These are phyloP conservation scores for Gliomastix tumulicola DNA, from an alignment of 2,329 filamentous ascomycete genomes.

Conservation along the genomic window DNA sequence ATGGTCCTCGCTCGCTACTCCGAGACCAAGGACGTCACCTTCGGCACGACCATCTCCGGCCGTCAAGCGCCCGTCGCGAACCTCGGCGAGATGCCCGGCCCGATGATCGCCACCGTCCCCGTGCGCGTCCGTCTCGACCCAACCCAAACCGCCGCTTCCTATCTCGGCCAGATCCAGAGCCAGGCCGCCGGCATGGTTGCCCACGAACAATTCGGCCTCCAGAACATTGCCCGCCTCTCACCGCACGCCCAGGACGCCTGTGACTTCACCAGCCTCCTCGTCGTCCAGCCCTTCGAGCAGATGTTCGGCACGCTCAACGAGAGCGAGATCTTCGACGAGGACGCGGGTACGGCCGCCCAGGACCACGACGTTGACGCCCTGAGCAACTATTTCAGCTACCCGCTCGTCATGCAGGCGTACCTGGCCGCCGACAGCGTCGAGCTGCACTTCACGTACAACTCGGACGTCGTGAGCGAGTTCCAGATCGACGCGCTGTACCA, in stretches of 20 bases:
- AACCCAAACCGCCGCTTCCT: slow-evolving; percentile 6
- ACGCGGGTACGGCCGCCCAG: not conserved
- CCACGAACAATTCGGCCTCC: slow-evolving; percentile 11
- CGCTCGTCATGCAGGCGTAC: not conserved
- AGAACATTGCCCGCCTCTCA: slow-evolving; percentile 8
- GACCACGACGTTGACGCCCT: not conserved
- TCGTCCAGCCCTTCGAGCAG: slow-evolving; percentile 7
- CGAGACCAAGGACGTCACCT: slow-evolving; percentile 18
- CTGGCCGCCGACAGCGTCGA: not conserved
- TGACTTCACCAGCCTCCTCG: slow-evolving; percentile 9
- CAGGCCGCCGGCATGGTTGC: slow-evolving; percentile 6
- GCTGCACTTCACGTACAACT: slow-evolving; percentile 1
- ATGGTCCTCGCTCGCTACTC: slow-evolving; percentile 17
- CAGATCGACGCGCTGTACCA: not conserved
- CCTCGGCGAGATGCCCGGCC: slow-evolving; percentile 7
- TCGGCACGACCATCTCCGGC: slow-evolving; percentile 11
- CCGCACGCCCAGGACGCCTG: slow-evolving; percentile 5
- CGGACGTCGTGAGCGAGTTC: slow-evolving; percentile 1
- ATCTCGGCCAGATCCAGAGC: slow-evolving; percentile 2
- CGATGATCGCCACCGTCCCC: slow-evolving; percentile 9
- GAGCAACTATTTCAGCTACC: slow-evolving; percentile 2
- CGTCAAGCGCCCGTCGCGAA: slow-evolving; percentile 7
- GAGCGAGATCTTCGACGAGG: not conserved
- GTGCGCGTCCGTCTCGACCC: slow-evolving; percentile 4
- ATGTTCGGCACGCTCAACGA: too few relatives aligned